phyloP scores from a whole-genome alignment of 73 alveolate genomes.

The Symbiodinium natans region DNA sequence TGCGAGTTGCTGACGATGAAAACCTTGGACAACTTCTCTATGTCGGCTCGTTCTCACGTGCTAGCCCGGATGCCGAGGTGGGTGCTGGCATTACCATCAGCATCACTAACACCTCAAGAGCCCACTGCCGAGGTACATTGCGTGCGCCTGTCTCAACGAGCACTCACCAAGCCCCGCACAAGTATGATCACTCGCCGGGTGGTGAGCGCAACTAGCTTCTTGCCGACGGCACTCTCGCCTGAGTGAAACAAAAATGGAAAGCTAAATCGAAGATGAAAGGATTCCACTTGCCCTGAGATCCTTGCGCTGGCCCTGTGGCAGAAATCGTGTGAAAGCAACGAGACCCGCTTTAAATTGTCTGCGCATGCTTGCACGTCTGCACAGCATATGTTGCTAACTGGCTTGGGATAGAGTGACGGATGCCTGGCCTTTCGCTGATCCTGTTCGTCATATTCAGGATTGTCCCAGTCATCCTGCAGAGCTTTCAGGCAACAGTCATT shows the following conservation, averaged over 20 bases:
- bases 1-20: conserved; percentile 66
- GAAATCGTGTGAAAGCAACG: too few relatives aligned
- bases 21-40: background rate
- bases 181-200: conserved; percentile 96
- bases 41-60: background rate
- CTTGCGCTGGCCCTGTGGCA: conserved; percentile 18
- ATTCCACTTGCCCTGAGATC: background rate
- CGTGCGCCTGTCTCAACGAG: too few relatives aligned
- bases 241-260: background rate
- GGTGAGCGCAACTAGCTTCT: conserved; percentile 94
- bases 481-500: too few relatives aligned
- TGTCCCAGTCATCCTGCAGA: conserved; percentile 84
- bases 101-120: conserved; percentile 75
- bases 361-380: background rate
- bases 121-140: too few relatives aligned
- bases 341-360: too few relatives aligned
- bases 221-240: conserved; percentile 92
- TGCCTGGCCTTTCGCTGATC: conserved; percentile 37
- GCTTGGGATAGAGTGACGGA: too few relatives aligned
- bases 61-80: background rate
- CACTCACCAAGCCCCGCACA: conserved; percentile 5
- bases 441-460: conserved; percentile 51
- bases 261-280: too few relatives aligned
- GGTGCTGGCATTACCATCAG: conserved; percentile 67
- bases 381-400: too few relatives aligned